Evolutionary conservation across 805 yeast genomes (phyloP).

Genomic region (Myxozyma kluyveri): DNA sequence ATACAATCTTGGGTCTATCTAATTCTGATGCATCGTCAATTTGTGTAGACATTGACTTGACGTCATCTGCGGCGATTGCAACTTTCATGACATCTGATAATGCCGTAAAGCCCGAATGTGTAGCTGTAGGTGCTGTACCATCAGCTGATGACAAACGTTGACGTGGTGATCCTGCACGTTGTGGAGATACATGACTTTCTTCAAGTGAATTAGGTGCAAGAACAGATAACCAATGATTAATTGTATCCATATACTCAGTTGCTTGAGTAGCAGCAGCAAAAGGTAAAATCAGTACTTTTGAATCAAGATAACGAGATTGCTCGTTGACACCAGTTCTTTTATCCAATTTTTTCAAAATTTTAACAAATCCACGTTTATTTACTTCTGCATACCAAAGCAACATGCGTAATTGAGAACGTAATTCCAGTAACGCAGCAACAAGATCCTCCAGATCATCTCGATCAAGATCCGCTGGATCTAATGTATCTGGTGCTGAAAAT

Average conservation of each 20-base stretch:
- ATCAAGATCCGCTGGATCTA: slow-evolving; percentile 38
- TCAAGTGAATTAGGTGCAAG: slow-evolving; percentile 45
- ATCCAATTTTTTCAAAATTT: slow-evolving; percentile 86
- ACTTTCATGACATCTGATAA: slow-evolving; percentile 3
- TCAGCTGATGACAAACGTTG: neutral
- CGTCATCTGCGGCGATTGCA: slow-evolving; percentile 12
- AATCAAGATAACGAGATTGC: slow-evolving; percentile 55
- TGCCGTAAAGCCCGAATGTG: slow-evolving; percentile 7
- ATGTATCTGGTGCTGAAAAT: slow-evolving; percentile 35
- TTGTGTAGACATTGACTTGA: slow-evolving; percentile 22
- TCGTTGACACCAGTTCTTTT: slow-evolving; percentile 68
- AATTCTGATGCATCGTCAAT: slow-evolving; percentile 33
- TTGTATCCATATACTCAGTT: slow-evolving; percentile 49
- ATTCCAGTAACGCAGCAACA: slow-evolving; percentile 65
- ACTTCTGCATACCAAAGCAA: slow-evolving; percentile 90
- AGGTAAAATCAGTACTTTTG: slow-evolving; percentile 69
- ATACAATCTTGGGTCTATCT: slow-evolving; percentile 36
- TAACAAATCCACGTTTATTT: slow-evolving; percentile 83
- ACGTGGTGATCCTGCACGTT: slow-evolving; percentile 4
- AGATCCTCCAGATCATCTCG: slow-evolving; percentile 62
- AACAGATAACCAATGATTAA: slow-evolving; percentile 53
- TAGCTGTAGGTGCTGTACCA: neutral
- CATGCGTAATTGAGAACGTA: slow-evolving; percentile 72
- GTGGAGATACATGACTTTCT: neutral
- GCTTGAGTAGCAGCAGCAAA: slow-evolving; percentile 73